phyloP scores from a whole-genome alignment of 108 stramenopile species.

The Halocafeteria seosinensis region DNA sequence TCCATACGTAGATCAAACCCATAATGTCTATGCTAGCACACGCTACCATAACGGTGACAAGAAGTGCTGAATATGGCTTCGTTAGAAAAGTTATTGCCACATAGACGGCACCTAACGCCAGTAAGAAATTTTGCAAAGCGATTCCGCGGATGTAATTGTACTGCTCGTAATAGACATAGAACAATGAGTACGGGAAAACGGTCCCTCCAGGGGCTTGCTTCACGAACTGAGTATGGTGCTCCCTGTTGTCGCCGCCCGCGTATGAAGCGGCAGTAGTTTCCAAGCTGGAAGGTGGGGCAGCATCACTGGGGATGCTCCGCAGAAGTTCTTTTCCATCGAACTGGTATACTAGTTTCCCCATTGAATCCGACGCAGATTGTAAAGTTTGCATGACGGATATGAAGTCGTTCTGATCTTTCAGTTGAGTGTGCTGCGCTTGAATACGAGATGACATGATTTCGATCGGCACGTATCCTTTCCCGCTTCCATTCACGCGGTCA shows the following conservation, averaged over 20 bases:
- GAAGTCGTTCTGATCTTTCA: background rate
- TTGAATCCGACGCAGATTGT: constrained; percentile 15
- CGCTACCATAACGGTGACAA: constrained; percentile 19
- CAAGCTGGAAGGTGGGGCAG: background rate
- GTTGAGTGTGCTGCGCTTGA: background rate
- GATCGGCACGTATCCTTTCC: background rate
- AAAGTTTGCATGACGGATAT: constrained; percentile 23
- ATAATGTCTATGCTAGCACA: constrained; percentile 15
- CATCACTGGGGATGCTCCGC: background rate
- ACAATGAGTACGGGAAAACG: constrained; percentile 30
- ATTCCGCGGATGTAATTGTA: constrained; percentile 28
- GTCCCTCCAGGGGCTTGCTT: constrained; percentile 12
- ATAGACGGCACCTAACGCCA: constrained; percentile 19
- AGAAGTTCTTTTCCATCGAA: no score
- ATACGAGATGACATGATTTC: background rate
- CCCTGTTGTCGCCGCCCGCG: background rate
- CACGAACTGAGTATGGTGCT: constrained; percentile 9
- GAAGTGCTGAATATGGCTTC: constrained; percentile 7
- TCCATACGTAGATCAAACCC: constrained; percentile 10
- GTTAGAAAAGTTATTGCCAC: constrained; percentile 13
- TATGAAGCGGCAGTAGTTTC: background rate
- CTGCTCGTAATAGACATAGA: constrained; percentile 31
- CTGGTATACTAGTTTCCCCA: constrained; percentile 7
- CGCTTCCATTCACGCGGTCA: no score
- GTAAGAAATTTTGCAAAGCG: constrained; percentile 14